phyloP scores from a whole-genome alignment of 192 early-diverging fungal genomes.

The Linnemannia schmuckeri region DNA sequence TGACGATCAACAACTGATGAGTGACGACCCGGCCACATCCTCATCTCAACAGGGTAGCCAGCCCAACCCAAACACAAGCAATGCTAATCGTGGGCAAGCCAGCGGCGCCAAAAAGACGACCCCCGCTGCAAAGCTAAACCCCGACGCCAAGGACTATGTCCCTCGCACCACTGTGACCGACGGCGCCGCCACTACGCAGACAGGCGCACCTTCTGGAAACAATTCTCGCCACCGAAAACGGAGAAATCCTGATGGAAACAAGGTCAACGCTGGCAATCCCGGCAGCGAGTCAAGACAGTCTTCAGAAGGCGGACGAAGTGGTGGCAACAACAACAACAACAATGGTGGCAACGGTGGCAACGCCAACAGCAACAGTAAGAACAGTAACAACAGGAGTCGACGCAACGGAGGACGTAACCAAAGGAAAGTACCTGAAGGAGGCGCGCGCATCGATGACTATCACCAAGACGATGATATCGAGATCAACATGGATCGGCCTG shows the following conservation, averaged over 20 bases:
- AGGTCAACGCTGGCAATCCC: not conserved
- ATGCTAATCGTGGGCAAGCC: not conserved
- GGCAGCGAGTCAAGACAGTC: not conserved
- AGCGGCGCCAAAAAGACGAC: conserved; percentile 6
- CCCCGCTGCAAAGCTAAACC: conserved; percentile 29
- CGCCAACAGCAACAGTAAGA: conserved; percentile 12
- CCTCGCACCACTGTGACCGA: conserved; percentile 14
- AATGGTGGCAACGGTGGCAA: not conserved
- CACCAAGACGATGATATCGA: conserved; percentile 49
- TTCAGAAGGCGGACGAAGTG: not conserved
- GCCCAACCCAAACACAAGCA: not conserved
- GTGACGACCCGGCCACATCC: not conserved
- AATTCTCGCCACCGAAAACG: conserved; percentile 21
- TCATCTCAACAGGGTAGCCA: not conserved
- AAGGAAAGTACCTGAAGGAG: conserved; percentile 16
- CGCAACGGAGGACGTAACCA: conserved; percentile 29
- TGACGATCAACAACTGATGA: not conserved
- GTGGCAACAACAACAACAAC: conserved; percentile 10
- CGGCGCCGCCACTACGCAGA: not conserved
- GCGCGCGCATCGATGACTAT: conserved; percentile 44
- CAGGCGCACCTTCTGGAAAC: conserved; percentile 8
- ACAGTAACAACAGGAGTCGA: conserved; percentile 28
- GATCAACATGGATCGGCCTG: conserved; percentile 48
- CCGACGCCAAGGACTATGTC: conserved; percentile 52
- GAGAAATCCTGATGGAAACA: conserved; percentile 25